Base-by-base conservation (phyloP, 2,329 filamentous ascomycete genomes). In the Colletotrichum abscissum region DNA sequence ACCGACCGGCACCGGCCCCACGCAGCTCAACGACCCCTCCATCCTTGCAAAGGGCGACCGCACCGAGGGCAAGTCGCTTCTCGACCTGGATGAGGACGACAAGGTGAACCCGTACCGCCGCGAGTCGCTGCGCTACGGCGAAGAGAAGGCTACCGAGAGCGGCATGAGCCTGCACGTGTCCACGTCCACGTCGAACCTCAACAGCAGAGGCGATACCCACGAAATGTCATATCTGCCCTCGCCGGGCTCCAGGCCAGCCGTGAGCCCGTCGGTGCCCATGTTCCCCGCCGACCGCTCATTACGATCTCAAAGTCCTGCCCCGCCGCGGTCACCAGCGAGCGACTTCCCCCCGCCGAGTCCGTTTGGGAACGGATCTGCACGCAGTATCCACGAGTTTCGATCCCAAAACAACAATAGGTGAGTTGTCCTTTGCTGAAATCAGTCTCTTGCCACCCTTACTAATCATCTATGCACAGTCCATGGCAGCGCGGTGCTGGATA, bases 11-110 rank as follows among this genome's bases (percentile, higher is more conserved):
- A 85, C 87, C 14, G 42, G 49, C 22, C 94, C 93, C 5, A 97
- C 95, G 9, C 95, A 98, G 84, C 89, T 98, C 63, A 95, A 98
- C 82, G 95, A 95, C 12, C 87, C 98, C 69, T 95, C 94, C 76
- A 94, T 94, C 22, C 97, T 95, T 7, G 95, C 95, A 38, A 92
- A 95, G 79, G 95, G 95, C 72, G 93, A 95, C 78, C 92, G 92
- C 65, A 69, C 71, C 59, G 83, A 82, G 62, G 84, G 84, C 80
- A 84, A 82, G 76, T 77, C 77, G n/a, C 80, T 81, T 14, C 74
- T 82, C 8, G 80, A 85, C 73, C 77, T 85, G 38, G 84, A 86
- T 46, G 84, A 86, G 24, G 84, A 86, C 75, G 80, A 84, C 68
- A 82, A 83, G 63, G 84, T 83, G 19, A 16, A 38, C 52, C 52